Base-by-base conservation (phyloP, 495 filamentous ascomycete genomes). In the Podospora fimiseda region DNA sequence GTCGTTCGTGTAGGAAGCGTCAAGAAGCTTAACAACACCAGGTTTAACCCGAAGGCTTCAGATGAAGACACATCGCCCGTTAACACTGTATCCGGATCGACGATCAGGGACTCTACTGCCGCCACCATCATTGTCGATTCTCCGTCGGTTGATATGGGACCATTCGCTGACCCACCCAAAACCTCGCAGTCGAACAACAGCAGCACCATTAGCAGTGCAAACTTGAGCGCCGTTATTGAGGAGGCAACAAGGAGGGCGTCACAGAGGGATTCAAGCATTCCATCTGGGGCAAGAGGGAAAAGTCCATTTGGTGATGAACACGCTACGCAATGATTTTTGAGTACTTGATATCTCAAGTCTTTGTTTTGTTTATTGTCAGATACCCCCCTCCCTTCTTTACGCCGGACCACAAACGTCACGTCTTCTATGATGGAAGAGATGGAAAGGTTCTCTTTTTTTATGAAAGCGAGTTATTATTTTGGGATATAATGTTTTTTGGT, bases 251-350 rank as follows among this genome's bases (percentile, higher is more conserved):
- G 71, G 54, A 65, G 70, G 45, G 64, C 67, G 4, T 68, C 72
- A 18, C 67, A 70, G 43, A 56, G 63, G 38, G 59, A 64, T 20
- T 62, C 64, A n/a, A 59, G 43, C 11, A 33, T 59, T 14, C 60
- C 66, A 4, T 51, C 53, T 13, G 60, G 59, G 55, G 62, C 61
- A 43, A 66, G 72, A 46, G 67, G 73, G 21, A 63, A 61, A 40
- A 79, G 76, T 51, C 78, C 78, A 8, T 81, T 81, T 60, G 73
- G 76, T 9, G 78, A 81, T 53, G 78, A 81, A 61, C 68, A 81
- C 48, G 78, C 75, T 43, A 64, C 74, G 33, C 60, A 14, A n/a
- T 52, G 41, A 41, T 51, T 16, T 16, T 24, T 13, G 50, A 15
- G 8, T 7, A 33, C 6, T 16, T 52, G 15, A 33, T n/a, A n/a